A percentile compares a stretch with the other conserved stretches of the same genome.
Conservation (phyloP, 139 green algal genomes). For the Astrephomene gubernaculifera region DNA sequence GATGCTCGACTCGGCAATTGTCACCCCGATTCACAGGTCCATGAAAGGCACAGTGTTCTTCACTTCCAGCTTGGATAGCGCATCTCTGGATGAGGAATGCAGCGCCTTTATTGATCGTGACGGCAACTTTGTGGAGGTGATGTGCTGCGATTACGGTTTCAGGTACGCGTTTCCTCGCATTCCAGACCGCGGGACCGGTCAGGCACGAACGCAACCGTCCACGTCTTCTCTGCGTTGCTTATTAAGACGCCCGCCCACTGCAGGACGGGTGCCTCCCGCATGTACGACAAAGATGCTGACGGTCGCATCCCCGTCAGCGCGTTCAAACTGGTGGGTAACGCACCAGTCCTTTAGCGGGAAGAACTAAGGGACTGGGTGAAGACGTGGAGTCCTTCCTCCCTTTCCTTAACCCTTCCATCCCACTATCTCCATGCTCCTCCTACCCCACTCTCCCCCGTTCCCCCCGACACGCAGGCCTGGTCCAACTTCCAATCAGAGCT, state of each 20-base stretch:
- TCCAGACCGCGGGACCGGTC: background rate
- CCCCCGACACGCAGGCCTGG: background rate
- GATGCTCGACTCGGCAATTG: too few species aligned
- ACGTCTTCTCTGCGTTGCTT: background rate
- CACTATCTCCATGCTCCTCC: too few species aligned
- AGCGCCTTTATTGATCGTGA: constrained; percentile 54
- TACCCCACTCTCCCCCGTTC: background rate
- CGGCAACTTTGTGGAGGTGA: constrained; percentile 70
- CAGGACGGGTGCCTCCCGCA: constrained; percentile 58
- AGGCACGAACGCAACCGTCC: too few species aligned
- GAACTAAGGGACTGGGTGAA: too few species aligned
- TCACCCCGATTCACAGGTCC: background rate
- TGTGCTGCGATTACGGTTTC: constrained; percentile 90
- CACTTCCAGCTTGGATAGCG: constrained; percentile 4
- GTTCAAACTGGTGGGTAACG: constrained; percentile 69
- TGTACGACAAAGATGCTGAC: constrained; percentile 80
- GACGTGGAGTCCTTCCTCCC: too few species aligned
- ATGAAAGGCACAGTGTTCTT: background rate
- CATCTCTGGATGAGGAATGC: constrained; percentile 28
- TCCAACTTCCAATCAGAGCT: constrained; percentile 63
- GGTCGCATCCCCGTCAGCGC: constrained; percentile 72
- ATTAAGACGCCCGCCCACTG: background rate
- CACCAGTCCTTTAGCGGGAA: too few species aligned
- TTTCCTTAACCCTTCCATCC: too few species aligned
- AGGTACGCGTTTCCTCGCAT: constrained; percentile 39